These are phyloP conservation scores for Aureobasidium subglaciale DNA, from an alignment of 2,329 filamentous ascomycete species.

Conservation along the genomic window DNA sequence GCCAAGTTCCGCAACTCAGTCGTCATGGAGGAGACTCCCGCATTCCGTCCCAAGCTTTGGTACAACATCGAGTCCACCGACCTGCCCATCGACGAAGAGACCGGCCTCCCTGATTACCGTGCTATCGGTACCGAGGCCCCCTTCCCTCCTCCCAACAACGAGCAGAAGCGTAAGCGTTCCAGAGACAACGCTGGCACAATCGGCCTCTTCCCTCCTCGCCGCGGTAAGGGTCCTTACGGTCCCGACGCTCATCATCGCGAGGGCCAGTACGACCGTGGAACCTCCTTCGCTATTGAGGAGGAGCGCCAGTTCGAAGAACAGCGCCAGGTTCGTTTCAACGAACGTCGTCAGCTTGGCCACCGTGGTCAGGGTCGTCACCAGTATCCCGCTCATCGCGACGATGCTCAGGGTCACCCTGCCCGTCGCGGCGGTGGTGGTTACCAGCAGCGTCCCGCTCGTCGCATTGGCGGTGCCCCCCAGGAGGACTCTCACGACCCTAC, in stretches of 20 bases:
- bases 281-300: conserved; percentile 37
- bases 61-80: conserved; percentile 41
- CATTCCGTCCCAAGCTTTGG: conserved; percentile 79
- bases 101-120: conserved; percentile 31
- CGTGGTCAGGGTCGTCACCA: neutral
- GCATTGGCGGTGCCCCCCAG: neutral
- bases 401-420: neutral
- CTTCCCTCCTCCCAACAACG: conserved; percentile 76
- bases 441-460: neutral
- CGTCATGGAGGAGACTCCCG: conserved; percentile 79
- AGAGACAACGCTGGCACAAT: conserved; percentile 81
- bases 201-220: conserved; percentile 75
- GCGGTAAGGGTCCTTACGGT: conserved; percentile 57
- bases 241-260: conserved; percentile 64
- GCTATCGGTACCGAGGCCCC: conserved; percentile 60
- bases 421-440: neutral
- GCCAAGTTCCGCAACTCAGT: conserved; percentile 96
- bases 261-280: conserved; percentile 77
- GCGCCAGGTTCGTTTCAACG: neutral
- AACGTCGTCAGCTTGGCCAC: neutral
- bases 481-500: too few relatives aligned
- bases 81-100: conserved; percentile 26
- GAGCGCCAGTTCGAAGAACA: conserved; percentile 19
- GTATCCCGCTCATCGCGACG: neutral
- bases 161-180: conserved; percentile 79